phyloP scores from a whole-genome alignment of 179 eudicot genomes.

The Beta macrorhiza region DNA sequence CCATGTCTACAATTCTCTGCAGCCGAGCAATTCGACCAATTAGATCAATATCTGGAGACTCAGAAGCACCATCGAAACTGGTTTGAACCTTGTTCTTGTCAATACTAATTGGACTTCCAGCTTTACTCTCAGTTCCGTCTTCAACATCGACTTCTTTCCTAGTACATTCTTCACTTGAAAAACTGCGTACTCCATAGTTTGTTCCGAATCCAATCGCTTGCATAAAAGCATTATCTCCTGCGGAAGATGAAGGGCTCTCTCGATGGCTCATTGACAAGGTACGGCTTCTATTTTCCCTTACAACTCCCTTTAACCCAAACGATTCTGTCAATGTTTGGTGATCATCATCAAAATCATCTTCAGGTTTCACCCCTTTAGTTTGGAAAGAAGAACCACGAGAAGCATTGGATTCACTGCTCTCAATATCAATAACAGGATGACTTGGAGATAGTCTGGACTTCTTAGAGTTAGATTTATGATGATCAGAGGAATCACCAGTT shows the following conservation, averaged over 20 bases:
- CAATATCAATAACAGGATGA: not conserved
- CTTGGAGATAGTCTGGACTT: not conserved
- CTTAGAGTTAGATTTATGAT: conserved; percentile 16
- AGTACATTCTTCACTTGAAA: not conserved
- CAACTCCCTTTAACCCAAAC: not conserved
- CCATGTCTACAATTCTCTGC: conserved; percentile 12
- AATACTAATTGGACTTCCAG: not conserved
- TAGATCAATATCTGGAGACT: conserved; percentile 7
- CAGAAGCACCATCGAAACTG: not conserved
- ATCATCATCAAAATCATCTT: conserved; percentile 28
- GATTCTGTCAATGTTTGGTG: conserved; percentile 18
- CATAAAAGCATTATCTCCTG: conserved; percentile 7
- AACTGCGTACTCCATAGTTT: not conserved
- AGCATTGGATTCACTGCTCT: not conserved
- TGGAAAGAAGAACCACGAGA: not conserved
- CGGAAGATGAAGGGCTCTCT: conserved; percentile 13
- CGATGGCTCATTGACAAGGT: not conserved
- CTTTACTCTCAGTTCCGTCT: conserved; percentile 13
- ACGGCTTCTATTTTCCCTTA: not conserved
- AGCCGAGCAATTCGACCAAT: conserved; percentile 16
- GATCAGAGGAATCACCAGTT: conserved; percentile 4
- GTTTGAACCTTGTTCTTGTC: conserved; percentile 1
- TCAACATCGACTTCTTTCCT: not conserved
- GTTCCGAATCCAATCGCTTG: not conserved
- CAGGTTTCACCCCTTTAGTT: conserved; percentile 11